Evolutionary conservation across 352 stramenopile species (phyloP).

Genomic region (Globisporangium camurandrum): DNA sequence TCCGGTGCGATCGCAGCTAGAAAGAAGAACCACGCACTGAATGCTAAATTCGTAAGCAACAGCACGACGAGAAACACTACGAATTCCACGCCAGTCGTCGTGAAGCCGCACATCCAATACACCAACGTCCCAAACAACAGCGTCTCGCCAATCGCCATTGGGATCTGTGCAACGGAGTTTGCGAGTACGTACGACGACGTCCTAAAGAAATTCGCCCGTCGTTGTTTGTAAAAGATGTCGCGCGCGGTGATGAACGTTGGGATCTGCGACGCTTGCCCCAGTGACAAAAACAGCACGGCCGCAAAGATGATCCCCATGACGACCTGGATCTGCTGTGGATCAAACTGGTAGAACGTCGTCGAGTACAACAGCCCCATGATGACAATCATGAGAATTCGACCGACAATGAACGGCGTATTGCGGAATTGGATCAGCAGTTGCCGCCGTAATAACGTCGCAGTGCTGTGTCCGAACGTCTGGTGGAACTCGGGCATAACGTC

Average conservation of each 20-base stretch:
- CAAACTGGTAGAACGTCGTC: slow-evolving; percentile 28
- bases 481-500: not conserved
- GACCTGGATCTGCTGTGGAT: slow-evolving; percentile 18
- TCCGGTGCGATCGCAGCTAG: slow-evolving; percentile 21
- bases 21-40: slow-evolving; percentile 44
- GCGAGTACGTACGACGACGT: slow-evolving; percentile 56
- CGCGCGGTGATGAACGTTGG: slow-evolving; percentile 57
- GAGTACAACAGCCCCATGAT: slow-evolving; percentile 38
- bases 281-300: slow-evolving; percentile 58
- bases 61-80: slow-evolving; percentile 36
- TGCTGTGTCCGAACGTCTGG: not conserved
- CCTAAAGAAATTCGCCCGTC: slow-evolving; percentile 61
- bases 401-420: slow-evolving; percentile 27
- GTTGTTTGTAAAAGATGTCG: slow-evolving; percentile 76
- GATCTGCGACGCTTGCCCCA: slow-evolving; percentile 68
- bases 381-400: slow-evolving; percentile 25
- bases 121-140: slow-evolving; percentile 62
- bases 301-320: slow-evolving; percentile 73
- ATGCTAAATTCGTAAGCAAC: slow-evolving; percentile 37
- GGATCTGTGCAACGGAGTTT: slow-evolving; percentile 20
- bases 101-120: slow-evolving; percentile 70
- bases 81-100: slow-evolving; percentile 17
- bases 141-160: slow-evolving; percentile 34
- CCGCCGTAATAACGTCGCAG: slow-evolving; percentile 16
- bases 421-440: slow-evolving; percentile 46